Evolutionary conservation across 306 rosid species (phyloP).

Genomic region (Casuarina glauca): DNA sequence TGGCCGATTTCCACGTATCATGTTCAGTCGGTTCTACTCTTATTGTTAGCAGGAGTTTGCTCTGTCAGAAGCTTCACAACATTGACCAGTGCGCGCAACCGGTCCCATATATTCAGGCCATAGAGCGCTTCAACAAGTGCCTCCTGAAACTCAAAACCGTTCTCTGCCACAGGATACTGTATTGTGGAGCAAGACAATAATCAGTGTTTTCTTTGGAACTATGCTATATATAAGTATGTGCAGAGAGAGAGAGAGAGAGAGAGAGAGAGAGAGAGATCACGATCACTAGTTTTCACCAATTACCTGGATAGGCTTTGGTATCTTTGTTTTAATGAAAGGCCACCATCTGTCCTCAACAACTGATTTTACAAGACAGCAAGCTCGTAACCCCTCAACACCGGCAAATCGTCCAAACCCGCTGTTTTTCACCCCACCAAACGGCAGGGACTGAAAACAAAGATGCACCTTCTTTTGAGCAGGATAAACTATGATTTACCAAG

Average conservation of each 20-base stretch:
- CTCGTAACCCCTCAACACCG: slow-evolving; percentile 92
- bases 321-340: slow-evolving; percentile 73
- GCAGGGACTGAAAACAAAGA: slow-evolving; percentile 75
- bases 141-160: slow-evolving; percentile 84
- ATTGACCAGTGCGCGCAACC: slow-evolving; percentile 71
- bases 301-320: slow-evolving; percentile 94
- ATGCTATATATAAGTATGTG: neutral
- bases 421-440: slow-evolving; percentile 92
- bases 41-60: slow-evolving; percentile 41
- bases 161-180: slow-evolving; percentile 86
- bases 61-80: slow-evolving; percentile 71
- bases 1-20: neutral
- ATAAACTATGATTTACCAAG: slow-evolving; percentile 16
- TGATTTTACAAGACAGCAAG: slow-evolving; percentile 92
- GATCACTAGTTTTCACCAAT: slow-evolving; percentile 29
- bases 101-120: slow-evolving; percentile 87
- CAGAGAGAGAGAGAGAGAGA: neutral
- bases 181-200: slow-evolving; percentile 22
- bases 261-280: neutral
- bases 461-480: slow-evolving; percentile 26
- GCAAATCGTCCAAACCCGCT: slow-evolving; percentile 97
- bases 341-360: slow-evolving; percentile 98
- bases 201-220: slow-evolving; percentile 16
- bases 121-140: slow-evolving; percentile 77
- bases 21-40: slow-evolving; percentile 42